A percentile compares a stretch with the other conserved stretches of the same genome.
Conservation (phyloP, 345 rosid genomes). For the Erysimum cheiranthoides region DNA sequence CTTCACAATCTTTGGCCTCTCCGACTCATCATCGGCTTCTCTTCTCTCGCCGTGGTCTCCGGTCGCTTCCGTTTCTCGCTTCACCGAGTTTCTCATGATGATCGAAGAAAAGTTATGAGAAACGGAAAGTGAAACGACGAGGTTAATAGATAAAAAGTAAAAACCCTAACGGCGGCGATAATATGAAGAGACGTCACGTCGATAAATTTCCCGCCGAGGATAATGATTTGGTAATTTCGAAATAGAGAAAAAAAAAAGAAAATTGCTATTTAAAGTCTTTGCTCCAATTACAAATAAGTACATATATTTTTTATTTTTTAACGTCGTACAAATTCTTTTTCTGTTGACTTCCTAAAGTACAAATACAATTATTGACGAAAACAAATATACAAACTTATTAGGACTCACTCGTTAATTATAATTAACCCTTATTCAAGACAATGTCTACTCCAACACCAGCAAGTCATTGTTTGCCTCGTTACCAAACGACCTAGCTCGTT, state of each 20-base stretch:
- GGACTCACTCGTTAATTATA: too few species aligned
- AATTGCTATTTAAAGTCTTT: background rate
- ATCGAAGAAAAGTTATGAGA: background rate
- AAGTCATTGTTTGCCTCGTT: too few species aligned
- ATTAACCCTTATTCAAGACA: too few species aligned
- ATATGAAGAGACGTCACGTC: slow-evolving; percentile 19
- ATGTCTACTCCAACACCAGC: too few species aligned
- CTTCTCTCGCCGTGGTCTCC: background rate
- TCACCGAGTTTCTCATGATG: slow-evolving; percentile 15
- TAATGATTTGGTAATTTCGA: slow-evolving; percentile 5
- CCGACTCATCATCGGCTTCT: background rate
- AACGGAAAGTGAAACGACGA: background rate
- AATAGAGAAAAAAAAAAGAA: background rate
- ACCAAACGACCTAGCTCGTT: too few species aligned
- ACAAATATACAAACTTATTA: too few species aligned
- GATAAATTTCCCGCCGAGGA: slow-evolving; percentile 24
- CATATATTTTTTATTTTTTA: background rate
- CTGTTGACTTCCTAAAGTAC: background rate
- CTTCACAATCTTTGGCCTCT: slow-evolving; percentile 28
- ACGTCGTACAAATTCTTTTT: background rate
- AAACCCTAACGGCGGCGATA: slow-evolving; percentile 17
- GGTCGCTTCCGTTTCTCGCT: slow-evolving; percentile 11
- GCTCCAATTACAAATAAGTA: background rate
- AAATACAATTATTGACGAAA: too few species aligned
- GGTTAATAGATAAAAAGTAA: background rate